Evolutionary conservation across 2,329 filamentous ascomycete species (phyloP).

Genomic region (Apiospora rasikravindrae): DNA sequence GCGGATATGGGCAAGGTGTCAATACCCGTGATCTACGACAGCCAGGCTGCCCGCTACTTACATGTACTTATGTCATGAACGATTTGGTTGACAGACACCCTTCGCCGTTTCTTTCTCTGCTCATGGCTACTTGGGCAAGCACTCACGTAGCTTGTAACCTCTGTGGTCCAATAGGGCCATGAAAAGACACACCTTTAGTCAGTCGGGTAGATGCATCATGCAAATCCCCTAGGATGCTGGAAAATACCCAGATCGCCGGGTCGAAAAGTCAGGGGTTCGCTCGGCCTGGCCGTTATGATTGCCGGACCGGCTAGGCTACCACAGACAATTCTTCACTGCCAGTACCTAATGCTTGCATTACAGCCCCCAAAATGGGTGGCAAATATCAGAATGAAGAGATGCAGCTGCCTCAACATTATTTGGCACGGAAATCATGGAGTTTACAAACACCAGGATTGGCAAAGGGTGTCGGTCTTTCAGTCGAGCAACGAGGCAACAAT

Average conservation of each 20-base stretch:
- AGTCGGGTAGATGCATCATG: not conserved
- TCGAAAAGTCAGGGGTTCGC: not conserved
- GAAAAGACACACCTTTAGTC: not conserved
- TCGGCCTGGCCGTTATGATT: not conserved
- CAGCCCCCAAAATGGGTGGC: not conserved
- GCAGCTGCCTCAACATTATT: not conserved
- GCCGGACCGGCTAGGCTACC: not conserved
- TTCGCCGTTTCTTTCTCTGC: not conserved
- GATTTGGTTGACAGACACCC: no score
- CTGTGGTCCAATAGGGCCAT: not conserved
- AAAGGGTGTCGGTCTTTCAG: not conserved
- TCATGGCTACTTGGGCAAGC: not conserved
- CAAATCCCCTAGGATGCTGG: not conserved
- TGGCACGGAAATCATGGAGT: not conserved
- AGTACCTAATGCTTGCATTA: not conserved
- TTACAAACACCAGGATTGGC: not conserved
- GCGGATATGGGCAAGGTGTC: not conserved
- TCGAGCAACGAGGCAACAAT: not conserved
- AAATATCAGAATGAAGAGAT: not conserved
- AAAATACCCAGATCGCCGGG: not conserved
- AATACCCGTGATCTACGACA: not conserved
- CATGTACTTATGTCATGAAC: no score
- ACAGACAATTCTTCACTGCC: not conserved
- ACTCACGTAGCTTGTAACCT: not conserved
- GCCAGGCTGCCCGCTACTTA: not conserved